Evolutionary conservation across 345 rosid species (phyloP).

Genomic region (Pelargonium nanum): DNA sequence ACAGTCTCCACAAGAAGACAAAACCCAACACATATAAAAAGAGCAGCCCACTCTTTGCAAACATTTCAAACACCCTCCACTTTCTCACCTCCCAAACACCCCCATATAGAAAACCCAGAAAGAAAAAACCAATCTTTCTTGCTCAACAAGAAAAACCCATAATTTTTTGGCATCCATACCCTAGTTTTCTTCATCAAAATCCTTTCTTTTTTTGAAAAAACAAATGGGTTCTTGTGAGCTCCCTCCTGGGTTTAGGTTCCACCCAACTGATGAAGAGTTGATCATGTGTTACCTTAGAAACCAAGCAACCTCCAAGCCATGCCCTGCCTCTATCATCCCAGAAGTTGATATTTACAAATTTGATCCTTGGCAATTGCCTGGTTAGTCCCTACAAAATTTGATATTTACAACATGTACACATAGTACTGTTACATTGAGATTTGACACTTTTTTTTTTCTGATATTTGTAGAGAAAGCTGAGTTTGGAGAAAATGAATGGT

Average conservation of each 20-base stretch:
- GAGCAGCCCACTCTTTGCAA: slow-evolving; percentile 31
- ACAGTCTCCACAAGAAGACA: slow-evolving; percentile 36
- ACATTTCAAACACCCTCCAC: slow-evolving; percentile 53
- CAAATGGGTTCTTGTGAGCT: slow-evolving; percentile 19
- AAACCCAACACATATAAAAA: slow-evolving; percentile 36
- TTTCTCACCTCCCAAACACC: not conserved
- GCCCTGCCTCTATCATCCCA: slow-evolving; percentile 62
- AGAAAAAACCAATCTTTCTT: not conserved
- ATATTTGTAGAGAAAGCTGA: slow-evolving; percentile 35
- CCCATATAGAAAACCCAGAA: no score
- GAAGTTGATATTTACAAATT: slow-evolving; percentile 83
- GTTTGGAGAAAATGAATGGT: slow-evolving; percentile 59
- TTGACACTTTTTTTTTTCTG: not conserved
- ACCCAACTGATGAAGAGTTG: slow-evolving; percentile 91
- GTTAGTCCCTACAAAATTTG: slow-evolving; percentile 20
- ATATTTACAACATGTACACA: not conserved
- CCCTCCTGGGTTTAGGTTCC: slow-evolving; percentile 91
- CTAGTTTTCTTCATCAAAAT: no score
- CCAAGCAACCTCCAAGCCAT: slow-evolving; percentile 46
- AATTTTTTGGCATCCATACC: no score
- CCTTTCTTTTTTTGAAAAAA: no score
- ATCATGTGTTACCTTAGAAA: slow-evolving; percentile 65
- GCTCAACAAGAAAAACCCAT: not conserved
- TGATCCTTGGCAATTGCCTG: slow-evolving; percentile 95
- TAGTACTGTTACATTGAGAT: not conserved